Base-by-base conservation (phyloP, 768 basidiomycete genomes). In the Hypsizygus marmoreus region DNA sequence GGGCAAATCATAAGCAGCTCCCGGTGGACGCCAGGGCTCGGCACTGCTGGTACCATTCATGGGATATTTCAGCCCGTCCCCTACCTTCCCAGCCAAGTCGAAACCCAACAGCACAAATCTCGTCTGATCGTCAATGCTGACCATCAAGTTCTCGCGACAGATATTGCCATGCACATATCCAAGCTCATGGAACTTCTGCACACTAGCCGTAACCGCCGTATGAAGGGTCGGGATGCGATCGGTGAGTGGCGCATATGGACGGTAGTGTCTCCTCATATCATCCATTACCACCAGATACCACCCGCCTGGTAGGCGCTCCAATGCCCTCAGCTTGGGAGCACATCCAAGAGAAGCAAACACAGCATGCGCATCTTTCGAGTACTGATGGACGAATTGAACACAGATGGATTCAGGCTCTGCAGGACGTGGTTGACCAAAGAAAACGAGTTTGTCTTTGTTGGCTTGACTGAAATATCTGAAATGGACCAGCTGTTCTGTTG, bases 251-350 rank as follows among this genome's bases (percentile, higher is more conserved):
- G 22, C 13, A 22, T 45, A 26, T 20, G 43, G 43, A 38, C 47
- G 54, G 19, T 47, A 36, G 25, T 50, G n/a, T n/a, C n/a, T 50
- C 28, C 40, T 25, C n/a, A 68, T 40, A 43, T 49, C 39, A 14
- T 67, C 65, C 66, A 70, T 69, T 17, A 67, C 56, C 0, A 68
- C 65, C 62, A 67, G 61, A 42, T 17, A 60, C 61, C 60, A 63
- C 20, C 64, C 61, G 17, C 63, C 68, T 28, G 57, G 41, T 8
- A 68, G 31, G 10, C 12, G 12, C 24, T 66, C 56, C 38, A 62
- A 57, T 13, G 54, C 62, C 25, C 43, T 33, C 13, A 70, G 46
- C 24, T 14, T 44, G 3, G 65, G 67, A 12, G 67, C 67, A 51
- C 31, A 50, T 3, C 56, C 62, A 26, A 51, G 14, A 10, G 24